Conservation (phyloP, 2,329 filamentous ascomycete genomes). For the Simplicillium aogashimaense region DNA sequence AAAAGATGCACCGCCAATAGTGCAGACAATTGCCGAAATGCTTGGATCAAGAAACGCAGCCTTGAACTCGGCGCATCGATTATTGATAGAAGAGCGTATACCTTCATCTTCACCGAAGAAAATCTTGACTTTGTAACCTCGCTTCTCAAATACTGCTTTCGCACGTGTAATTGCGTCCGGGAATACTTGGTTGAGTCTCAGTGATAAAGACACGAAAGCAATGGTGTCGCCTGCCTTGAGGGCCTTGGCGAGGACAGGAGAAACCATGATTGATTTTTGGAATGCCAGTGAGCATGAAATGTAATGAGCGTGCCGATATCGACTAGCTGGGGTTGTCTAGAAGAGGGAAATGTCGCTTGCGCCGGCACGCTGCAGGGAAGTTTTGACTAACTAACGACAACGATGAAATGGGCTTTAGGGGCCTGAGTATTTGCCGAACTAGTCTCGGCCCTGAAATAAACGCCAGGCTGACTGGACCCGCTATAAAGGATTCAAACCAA, state of each 20-base stretch:
- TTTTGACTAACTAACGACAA: no score
- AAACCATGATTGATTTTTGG: no score
- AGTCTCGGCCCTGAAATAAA: no score
- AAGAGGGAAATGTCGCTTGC: no score
- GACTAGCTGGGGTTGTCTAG: no score
- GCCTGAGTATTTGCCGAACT: no score
- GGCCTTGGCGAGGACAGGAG: conserved; percentile 1
- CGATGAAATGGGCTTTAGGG: no score
- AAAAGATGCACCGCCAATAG: conserved; percentile 26
- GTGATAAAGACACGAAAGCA: conserved; percentile 28
- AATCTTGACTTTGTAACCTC: conserved; percentile 22
- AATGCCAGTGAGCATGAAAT: no score
- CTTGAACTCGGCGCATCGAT: conserved; percentile 23
- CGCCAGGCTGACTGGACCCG: no score
- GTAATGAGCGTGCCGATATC: no score
- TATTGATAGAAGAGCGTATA: not conserved
- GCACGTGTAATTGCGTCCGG: conserved; percentile 20
- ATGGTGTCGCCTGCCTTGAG: conserved; percentile 25
- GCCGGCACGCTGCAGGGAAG: no score
- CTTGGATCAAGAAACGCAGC: conserved; percentile 24
- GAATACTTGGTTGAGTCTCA: conserved; percentile 20
- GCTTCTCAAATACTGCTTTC: conserved; percentile 14
- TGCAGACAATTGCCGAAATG: conserved; percentile 27
- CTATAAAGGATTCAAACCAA: no score
- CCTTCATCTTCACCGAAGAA: conserved; percentile 13